Evolutionary conservation across 495 filamentous ascomycete genomes (phyloP).

Genomic region (Eremomyces bilateralis): DNA sequence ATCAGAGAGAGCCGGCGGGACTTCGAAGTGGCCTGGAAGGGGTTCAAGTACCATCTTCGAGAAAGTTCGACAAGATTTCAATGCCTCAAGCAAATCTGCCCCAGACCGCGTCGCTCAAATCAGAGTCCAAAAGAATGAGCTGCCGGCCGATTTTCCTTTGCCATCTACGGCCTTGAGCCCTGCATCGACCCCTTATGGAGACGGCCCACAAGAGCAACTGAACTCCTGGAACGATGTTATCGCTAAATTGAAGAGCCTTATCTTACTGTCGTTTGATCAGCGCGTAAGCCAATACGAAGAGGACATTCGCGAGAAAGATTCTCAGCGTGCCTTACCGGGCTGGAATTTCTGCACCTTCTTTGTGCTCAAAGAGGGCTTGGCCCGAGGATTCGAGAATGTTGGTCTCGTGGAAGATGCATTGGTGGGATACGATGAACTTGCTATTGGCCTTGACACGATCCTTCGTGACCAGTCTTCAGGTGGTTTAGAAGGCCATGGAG

Average conservation of each 20-base stretch:
- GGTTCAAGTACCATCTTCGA: slow-evolving; percentile 65
- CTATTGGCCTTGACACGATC: slow-evolving; percentile 60
- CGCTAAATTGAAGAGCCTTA: slow-evolving; percentile 64
- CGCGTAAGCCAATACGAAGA: slow-evolving; percentile 91
- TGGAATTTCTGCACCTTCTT: slow-evolving; percentile 99
- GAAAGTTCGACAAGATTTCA: slow-evolving; percentile 82
- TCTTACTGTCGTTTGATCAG: slow-evolving; percentile 73
- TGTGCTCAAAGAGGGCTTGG: slow-evolving; percentile 85
- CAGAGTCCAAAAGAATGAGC: slow-evolving; percentile 34
- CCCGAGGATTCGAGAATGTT: slow-evolving; percentile 84
- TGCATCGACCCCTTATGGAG: slow-evolving; percentile 12
- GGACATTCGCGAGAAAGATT: slow-evolving; percentile 84
- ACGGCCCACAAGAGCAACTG: slow-evolving; percentile 48
- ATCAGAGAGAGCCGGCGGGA: slow-evolving; percentile 23
- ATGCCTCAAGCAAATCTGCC: slow-evolving; percentile 53
- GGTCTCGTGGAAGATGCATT: slow-evolving; percentile 90
- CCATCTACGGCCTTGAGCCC: not conserved
- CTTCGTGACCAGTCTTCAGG: slow-evolving; percentile 49
- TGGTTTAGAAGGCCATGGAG: slow-evolving; percentile 34
- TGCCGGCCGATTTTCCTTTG: slow-evolving; percentile 11
- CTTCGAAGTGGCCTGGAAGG: slow-evolving; percentile 51
- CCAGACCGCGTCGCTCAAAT: slow-evolving; percentile 73
- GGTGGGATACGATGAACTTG: slow-evolving; percentile 79
- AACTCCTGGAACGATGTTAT: slow-evolving; percentile 65
- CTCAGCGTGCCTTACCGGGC: slow-evolving; percentile 68